Evolutionary conservation across 805 yeast genomes (phyloP).

Genomic region (Starmera quercuum): DNA sequence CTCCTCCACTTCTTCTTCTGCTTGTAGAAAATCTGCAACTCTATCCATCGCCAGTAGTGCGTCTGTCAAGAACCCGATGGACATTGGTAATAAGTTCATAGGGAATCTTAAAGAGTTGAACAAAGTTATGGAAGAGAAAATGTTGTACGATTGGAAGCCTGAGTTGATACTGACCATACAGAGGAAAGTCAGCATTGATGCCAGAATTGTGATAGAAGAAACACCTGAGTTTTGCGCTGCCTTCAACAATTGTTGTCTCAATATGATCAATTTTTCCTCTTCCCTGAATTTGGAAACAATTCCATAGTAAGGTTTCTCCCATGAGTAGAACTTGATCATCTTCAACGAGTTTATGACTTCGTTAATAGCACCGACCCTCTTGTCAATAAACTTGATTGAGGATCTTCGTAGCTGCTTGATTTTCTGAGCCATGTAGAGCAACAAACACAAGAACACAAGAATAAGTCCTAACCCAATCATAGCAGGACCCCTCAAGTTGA

Average conservation of each 20-base stretch:
- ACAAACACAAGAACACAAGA: conserved; percentile 29
- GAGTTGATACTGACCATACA: conserved; percentile 32
- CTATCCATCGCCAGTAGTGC: conserved; percentile 51
- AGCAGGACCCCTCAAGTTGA: conserved; percentile 66
- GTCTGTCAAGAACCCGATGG: conserved; percentile 54
- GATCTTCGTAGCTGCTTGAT: conserved; percentile 47
- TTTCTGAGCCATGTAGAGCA: conserved; percentile 39
- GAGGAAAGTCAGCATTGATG: conserved; percentile 58
- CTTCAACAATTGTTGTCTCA: conserved; percentile 57
- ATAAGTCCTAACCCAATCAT: conserved; percentile 60
- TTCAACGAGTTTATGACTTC: conserved; percentile 76
- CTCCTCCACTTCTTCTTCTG: conserved; percentile 29
- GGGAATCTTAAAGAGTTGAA: conserved; percentile 57
- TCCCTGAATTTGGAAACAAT: conserved; percentile 48
- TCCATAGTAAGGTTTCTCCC: conserved; percentile 76
- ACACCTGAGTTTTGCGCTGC: conserved; percentile 60
- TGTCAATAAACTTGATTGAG: conserved; percentile 65
- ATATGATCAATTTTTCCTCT: conserved; percentile 54
- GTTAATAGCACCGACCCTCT: conserved; percentile 65
- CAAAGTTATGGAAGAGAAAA: conserved; percentile 65
- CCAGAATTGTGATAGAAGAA: conserved; percentile 57
- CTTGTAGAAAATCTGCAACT: conserved; percentile 35
- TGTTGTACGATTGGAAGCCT: conserved; percentile 44
- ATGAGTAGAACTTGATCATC: conserved; percentile 80
- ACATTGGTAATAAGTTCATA: conserved; percentile 58